Evolutionary conservation across 441 rosid species (phyloP).

Genomic region (Adansonia madagascariensis): DNA sequence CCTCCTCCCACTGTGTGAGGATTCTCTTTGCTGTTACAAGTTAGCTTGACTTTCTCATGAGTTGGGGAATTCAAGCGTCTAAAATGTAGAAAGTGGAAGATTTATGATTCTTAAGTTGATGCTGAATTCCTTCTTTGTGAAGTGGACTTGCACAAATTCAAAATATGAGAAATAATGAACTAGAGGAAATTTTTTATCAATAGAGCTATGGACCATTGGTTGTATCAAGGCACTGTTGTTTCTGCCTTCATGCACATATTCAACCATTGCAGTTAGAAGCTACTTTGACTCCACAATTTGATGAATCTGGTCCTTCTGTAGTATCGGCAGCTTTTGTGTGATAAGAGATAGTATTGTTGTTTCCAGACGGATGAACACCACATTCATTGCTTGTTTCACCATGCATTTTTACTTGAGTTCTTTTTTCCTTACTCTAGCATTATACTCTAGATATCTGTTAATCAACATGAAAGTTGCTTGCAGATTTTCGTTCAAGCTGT

Average conservation of each 20-base stretch:
- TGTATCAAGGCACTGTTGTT: no score
- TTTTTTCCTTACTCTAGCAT: slow-evolving; percentile 7
- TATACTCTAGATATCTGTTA: no score
- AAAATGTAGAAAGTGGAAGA: not conserved
- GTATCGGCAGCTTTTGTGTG: not conserved
- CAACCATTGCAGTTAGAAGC: not conserved
- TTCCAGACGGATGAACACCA: not conserved
- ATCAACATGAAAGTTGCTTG: no score
- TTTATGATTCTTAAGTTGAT: not conserved
- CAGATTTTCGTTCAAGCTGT: no score
- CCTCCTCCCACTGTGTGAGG: not conserved
- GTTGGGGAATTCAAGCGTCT: not conserved
- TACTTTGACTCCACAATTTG: not conserved
- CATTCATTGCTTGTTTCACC: not conserved
- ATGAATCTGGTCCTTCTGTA: not conserved
- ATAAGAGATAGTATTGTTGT: not conserved
- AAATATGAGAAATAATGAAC: not conserved
- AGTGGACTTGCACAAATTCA: not conserved
- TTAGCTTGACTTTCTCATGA: not conserved
- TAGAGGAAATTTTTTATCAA: not conserved
- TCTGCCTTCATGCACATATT: no score
- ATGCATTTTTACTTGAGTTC: slow-evolving; percentile 1
- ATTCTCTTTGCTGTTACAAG: not conserved
- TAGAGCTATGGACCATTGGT: not conserved
- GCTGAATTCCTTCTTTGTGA: not conserved